phyloP scores from a whole-genome alignment of 2,329 filamentous ascomycete species.

The Diplocarpon rosae region DNA sequence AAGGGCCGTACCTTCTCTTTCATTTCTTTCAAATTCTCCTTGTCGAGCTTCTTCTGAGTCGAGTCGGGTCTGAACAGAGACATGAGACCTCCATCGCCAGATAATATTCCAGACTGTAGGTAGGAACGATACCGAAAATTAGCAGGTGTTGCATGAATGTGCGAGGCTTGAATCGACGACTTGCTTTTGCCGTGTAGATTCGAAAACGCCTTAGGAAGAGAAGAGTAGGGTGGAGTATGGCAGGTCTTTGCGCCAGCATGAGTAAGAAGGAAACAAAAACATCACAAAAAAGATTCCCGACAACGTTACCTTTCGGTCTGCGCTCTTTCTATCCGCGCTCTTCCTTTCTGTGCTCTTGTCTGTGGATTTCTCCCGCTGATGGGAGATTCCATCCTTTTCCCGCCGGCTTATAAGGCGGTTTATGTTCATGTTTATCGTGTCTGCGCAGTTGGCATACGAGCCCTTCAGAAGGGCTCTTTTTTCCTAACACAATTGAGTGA shows the following conservation, averaged over 20 bases:
- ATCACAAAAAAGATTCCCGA: constrained; percentile 4
- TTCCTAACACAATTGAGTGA: neutral
- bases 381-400: constrained; percentile 45
- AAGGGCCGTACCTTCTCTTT: neutral
- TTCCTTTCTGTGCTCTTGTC: constrained; percentile 35
- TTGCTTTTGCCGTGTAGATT: constrained; percentile 13
- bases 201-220: constrained; percentile 18
- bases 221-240: constrained; percentile 10
- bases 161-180: constrained; percentile 13
- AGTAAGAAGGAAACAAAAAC: constrained; percentile 6
- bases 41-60: constrained; percentile 41
- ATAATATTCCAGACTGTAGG: constrained; percentile 39
- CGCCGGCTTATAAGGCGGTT: constrained; percentile 61
- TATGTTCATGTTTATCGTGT: constrained; percentile 27
- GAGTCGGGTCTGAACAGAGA: constrained; percentile 51
- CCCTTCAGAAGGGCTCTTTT: neutral
- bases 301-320: constrained; percentile 36
- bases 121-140: constrained; percentile 14
- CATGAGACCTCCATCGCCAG: constrained; percentile 45
- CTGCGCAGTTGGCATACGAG: neutral
- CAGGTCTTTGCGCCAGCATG: constrained; percentile 12
- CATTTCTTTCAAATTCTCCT: constrained; percentile 34
- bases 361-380: constrained; percentile 44
- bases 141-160: constrained; percentile 18
- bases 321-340: constrained; percentile 16